Evolutionary conservation across 2,329 filamentous ascomycete species (phyloP).

Genomic region (Fusarium humuli): DNA sequence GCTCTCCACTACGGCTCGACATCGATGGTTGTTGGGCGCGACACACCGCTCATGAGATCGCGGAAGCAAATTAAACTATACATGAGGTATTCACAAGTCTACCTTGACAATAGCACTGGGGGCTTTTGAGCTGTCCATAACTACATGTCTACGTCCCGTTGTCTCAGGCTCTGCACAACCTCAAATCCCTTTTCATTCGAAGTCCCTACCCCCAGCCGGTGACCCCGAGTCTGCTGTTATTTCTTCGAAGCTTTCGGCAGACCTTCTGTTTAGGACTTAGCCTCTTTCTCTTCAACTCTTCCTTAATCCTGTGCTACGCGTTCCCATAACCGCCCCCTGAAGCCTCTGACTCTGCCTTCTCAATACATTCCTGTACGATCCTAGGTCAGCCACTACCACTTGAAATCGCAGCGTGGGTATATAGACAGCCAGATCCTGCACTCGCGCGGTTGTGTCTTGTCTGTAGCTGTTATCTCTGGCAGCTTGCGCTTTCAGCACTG

Average conservation of each 20-base stretch:
- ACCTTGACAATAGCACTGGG: slow-evolving; percentile 44
- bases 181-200: slow-evolving; percentile 45
- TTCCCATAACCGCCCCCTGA: slow-evolving; percentile 42
- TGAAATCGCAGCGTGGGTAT: slow-evolving; percentile 50
- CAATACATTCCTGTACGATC: slow-evolving; percentile 47
- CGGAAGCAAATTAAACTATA: slow-evolving; percentile 23
- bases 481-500: slow-evolving; percentile 39
- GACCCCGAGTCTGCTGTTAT: slow-evolving; percentile 46
- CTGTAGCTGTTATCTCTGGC: slow-evolving; percentile 38
- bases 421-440: slow-evolving; percentile 55
- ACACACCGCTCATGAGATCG: slow-evolving; percentile 32
- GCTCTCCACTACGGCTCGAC: slow-evolving; percentile 29
- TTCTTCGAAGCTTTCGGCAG: slow-evolving; percentile 42
- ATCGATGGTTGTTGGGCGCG: slow-evolving; percentile 17
- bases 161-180: slow-evolving; percentile 60
- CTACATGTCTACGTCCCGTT: slow-evolving; percentile 54
- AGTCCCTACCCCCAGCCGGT: slow-evolving; percentile 45
- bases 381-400: slow-evolving; percentile 45
- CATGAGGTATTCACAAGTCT: slow-evolving; percentile 30
- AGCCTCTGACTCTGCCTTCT: slow-evolving; percentile 37
- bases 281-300: slow-evolving; percentile 31
- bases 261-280: slow-evolving; percentile 39
- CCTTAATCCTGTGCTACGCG: slow-evolving; percentile 42
- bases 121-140: slow-evolving; percentile 51
- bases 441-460: slow-evolving; percentile 47